Base-by-base conservation (phyloP, 2,329 filamentous ascomycete species). In the Penicillium thymicola region DNA sequence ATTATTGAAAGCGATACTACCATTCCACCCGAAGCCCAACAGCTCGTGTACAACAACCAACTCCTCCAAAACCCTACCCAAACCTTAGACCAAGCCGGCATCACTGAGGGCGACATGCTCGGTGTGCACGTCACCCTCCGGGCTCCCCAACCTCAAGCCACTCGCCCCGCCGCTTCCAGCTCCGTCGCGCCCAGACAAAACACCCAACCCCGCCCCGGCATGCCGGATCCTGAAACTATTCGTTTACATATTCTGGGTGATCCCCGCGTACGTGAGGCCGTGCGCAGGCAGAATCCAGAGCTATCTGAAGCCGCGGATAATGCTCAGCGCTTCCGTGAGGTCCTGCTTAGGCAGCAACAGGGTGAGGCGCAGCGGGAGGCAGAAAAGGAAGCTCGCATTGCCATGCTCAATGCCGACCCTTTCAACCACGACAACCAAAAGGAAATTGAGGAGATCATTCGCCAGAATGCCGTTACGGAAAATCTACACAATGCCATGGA, bases 401-500 rank as follows among this genome's bases (percentile, higher is more conserved):
- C 87, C 59, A 82, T 89, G 68, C 81, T 97, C 59, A 97, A 97
- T 72, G 89, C 92, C 10, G 94, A 99, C 68, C 92, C 93, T 0
- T 97, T 97, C 76, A 93, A 99, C 70, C 79, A 91, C 27, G 92
- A 97, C 62, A 90, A 92, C 9, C 94, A 99, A 76, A 83, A 83
- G 45, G 90, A 88, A 77, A 99, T 99, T 60, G 93, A 94, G 71
- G 94, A 99, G 77, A 95, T 97, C 76, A 99, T 99, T 70, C 87
- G 94, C 54, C 90, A 97, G 75, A 90, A 97, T 76, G 83, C 88
- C 16, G 93, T 99, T 44, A 92, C 93, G 75, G 92, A 97, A 77
- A 99, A 99, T 70, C 76, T 97, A 58, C 92, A 97, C 70, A 94
- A 92, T 76, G 94, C 94, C 41, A 93, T 97, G 83, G 93, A 97